A percentile compares a stretch with the other conserved stretches of the same genome.
Conservation (phyloP, 1,284 basidiomycete genomes). For the Trichosporon sp. region DNA sequence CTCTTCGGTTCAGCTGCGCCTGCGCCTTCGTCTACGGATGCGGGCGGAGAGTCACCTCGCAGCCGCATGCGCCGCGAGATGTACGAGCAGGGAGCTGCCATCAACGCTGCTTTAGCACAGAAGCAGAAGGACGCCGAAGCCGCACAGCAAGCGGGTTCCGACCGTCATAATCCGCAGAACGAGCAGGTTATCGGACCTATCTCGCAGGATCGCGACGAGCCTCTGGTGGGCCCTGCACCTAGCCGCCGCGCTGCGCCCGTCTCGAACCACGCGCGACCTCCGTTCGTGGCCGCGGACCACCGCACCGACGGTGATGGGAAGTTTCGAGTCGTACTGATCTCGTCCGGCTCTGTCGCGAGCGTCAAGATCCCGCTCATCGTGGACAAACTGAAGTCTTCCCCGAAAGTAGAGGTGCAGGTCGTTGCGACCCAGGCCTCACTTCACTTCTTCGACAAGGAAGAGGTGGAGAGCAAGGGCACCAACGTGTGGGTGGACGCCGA, state of each 20-base stretch:
- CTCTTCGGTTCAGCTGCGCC: background rate
- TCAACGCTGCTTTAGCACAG: constrained; percentile 3
- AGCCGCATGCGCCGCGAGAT: constrained; percentile 32
- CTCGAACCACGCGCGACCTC: background rate
- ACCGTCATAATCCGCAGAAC: background rate
- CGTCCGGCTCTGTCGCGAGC: constrained; percentile 89
- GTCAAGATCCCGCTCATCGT: constrained; percentile 90
- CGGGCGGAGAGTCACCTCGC: constrained; percentile 30
- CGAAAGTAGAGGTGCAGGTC: constrained; percentile 72
- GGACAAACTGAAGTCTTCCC: constrained; percentile 56
- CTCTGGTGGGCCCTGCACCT: background rate
- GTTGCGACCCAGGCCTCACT: constrained; percentile 73
- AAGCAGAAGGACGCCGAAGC: background rate
- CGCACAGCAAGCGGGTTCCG: background rate
- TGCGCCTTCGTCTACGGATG: background rate
- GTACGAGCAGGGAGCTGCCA: constrained; percentile 27
- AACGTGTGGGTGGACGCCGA: constrained; percentile 84
- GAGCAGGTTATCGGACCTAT: background rate
- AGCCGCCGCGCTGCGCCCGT: background rate
- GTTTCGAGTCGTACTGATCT: constrained; percentile 70
- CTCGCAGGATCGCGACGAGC: background rate
- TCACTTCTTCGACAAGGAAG: constrained; percentile 64
- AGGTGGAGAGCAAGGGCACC: constrained; percentile 53
- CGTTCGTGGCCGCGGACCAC: constrained; percentile 35
- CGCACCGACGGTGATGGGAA: constrained; percentile 35